Conservation (phyloP, 1,284 basidiomycete species). For the Neonothopanus nambi region DNA sequence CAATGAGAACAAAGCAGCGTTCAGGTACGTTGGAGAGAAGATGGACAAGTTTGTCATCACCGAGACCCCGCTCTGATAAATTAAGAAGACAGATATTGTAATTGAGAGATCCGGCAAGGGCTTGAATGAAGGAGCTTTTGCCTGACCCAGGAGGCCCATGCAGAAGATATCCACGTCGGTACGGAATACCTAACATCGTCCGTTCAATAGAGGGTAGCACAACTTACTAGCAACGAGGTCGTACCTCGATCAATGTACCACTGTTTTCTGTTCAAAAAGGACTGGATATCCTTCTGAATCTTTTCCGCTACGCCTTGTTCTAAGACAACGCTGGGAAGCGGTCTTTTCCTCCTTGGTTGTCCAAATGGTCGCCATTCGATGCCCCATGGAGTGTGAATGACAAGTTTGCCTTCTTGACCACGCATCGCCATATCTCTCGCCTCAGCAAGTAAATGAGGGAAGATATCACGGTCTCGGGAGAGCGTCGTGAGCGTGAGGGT, state of each 20-base stretch:
- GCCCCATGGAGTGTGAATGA: conserved; percentile 96
- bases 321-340: conserved; percentile 91
- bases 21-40: conserved; percentile 93
- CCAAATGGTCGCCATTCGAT: conserved; percentile 97
- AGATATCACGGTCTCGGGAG: conserved; percentile 80
- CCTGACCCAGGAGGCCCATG: conserved; percentile 97
- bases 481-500: conserved; percentile 95
- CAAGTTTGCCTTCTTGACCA: conserved; percentile 90
- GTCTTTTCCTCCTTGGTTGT: conserved; percentile 84
- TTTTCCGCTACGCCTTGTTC: conserved; percentile 78
- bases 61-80: conserved; percentile 93
- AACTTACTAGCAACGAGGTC: conserved; percentile 24
- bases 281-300: conserved; percentile 78
- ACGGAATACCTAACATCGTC: conserved; percentile 81
- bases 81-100: conserved; percentile 98
- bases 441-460: conserved; percentile 82
- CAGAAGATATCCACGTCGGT: conserved; percentile 92
- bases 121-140: conserved; percentile 98
- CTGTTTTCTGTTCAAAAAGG: conserved; percentile 81
- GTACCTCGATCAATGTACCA: conserved; percentile 97
- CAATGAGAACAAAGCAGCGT: conserved; percentile 89
- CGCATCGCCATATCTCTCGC: conserved; percentile 87
- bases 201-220: not conserved
- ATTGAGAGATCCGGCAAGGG: conserved; percentile 87
- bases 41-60: conserved; percentile 96